These are phyloP conservation scores for Orbilia quercus DNA, from an alignment of 2,329 filamentous ascomycete genomes.

Conservation along the genomic window DNA sequence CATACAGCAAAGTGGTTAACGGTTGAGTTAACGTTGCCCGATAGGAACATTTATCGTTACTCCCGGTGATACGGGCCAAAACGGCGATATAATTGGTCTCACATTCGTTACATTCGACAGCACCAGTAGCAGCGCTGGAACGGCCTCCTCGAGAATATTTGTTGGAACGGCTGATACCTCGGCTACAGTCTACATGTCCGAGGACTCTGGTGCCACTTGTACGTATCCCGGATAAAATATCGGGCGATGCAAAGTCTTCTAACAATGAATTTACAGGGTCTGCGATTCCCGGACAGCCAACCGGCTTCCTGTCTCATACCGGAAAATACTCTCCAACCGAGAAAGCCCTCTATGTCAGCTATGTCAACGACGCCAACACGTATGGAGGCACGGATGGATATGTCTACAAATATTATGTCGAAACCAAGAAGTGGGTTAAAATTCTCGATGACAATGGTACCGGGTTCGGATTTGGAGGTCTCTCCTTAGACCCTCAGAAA, in stretches of 20 bases:
- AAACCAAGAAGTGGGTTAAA: constrained; percentile 67
- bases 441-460: constrained; percentile 68
- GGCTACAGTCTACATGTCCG: constrained; percentile 69
- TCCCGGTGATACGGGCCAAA: constrained; percentile 66
- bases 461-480: constrained; percentile 69
- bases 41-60: constrained; percentile 66
- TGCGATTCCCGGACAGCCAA: constrained; percentile 67
- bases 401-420: constrained; percentile 69
- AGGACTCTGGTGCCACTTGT: constrained; percentile 69
- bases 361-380: constrained; percentile 69
- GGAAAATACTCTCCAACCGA: constrained; percentile 67
- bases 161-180: constrained; percentile 69
- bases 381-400: constrained; percentile 70
- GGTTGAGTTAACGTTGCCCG: not conserved
- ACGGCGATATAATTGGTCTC: constrained; percentile 67
- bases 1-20: too few relatives aligned
- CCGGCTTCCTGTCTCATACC: constrained; percentile 69
- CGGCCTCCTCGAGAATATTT: constrained; percentile 70
- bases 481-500: constrained; percentile 68
- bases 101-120: constrained; percentile 69
- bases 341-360: constrained; percentile 69
- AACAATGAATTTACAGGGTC: constrained; percentile 60
- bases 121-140: constrained; percentile 65
- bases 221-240: constrained; percentile 10
- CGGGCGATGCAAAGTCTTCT: not conserved